Conservation (phyloP, 129 eudicot species). For the Logfia minima region DNA sequence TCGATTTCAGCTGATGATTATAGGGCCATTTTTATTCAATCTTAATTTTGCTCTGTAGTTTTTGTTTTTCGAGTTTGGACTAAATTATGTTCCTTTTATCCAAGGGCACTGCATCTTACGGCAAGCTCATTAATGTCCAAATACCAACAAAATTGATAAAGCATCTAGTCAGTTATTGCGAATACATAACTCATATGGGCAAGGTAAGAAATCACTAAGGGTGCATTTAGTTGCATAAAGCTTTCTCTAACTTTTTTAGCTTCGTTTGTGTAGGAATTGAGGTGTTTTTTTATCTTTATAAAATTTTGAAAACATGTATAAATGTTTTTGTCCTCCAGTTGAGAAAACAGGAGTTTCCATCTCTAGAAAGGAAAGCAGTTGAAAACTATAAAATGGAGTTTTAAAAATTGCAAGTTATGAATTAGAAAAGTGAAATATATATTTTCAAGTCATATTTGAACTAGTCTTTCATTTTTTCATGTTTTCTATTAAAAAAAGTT, state of each 20-base stretch:
- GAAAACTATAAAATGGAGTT: no score
- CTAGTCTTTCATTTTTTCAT: background rate
- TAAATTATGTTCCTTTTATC: conserved; percentile 18
- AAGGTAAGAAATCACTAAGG: conserved; percentile 43
- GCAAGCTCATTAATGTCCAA: conserved; percentile 45
- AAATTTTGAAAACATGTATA: no score
- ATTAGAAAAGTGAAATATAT: background rate
- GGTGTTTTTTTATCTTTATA: no score
- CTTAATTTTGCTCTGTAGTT: background rate
- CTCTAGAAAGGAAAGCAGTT: no score
- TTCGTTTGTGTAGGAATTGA: no score
- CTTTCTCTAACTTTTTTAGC: no score
- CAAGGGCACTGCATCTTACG: conserved; percentile 37
- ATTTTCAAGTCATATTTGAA: background rate
- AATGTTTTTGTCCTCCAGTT: no score
- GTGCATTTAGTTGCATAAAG: no score
- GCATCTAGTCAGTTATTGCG: conserved; percentile 69
- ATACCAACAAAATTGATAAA: conserved; percentile 61
- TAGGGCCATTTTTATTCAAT: background rate
- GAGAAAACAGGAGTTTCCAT: no score
- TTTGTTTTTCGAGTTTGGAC: background rate
- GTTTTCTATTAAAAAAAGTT: background rate
- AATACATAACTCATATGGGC: conserved; percentile 58
- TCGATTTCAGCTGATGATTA: background rate
- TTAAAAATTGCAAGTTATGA: no score